Base-by-base conservation (phyloP, 2,329 filamentous ascomycete genomes). In the Diaporthe capsici region DNA sequence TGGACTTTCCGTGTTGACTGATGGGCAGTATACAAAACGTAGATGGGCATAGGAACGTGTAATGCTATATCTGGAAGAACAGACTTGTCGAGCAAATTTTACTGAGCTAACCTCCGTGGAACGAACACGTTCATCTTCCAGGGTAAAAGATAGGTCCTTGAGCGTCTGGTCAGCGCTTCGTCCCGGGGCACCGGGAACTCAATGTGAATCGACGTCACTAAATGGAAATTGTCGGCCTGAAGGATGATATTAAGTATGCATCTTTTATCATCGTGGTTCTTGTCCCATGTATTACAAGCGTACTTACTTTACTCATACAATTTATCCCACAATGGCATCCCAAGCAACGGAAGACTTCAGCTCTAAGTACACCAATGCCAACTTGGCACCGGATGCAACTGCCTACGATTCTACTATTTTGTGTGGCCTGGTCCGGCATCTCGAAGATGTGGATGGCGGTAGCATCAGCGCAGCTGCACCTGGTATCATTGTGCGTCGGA, bases 341-440 rank as follows among this genome's bases (percentile, higher is more conserved):
- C 25, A 20, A 39, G 60, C 60, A 47, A 8, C 57, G 20, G 60
- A 63, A 47, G 60, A 63, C 39, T 63, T 63, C 60, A 47, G 39
- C 60, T 25, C 60, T 6, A 63, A 63, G 34, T 63, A 63, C n/a
- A 63, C 60, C 7, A 63, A 63, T 31, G 60, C 60, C n/a, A 63
- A 63, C 25, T 31, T 63, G 22, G 60, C 60, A 47, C 39, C 60
- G 7, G 39, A 63, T 12, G 13, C 60, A 28, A 28, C 39, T 5
- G 13, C 39, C 9, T 63, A 63, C 25, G 31, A 31, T 13, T 47
- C 60, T 44, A 31, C 60, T 31, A 28, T 63, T 28, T 31, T 63
- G 25, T 63, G 60, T 47, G 39, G 60, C 3, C 60, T 63, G 31
- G 60, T 63, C 2, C 60, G 39, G 5, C 22, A 44, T 25, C 60